phyloP scores from a whole-genome alignment of 2,329 filamentous ascomycete species.

The Calonectria pseudoreteaudii region DNA sequence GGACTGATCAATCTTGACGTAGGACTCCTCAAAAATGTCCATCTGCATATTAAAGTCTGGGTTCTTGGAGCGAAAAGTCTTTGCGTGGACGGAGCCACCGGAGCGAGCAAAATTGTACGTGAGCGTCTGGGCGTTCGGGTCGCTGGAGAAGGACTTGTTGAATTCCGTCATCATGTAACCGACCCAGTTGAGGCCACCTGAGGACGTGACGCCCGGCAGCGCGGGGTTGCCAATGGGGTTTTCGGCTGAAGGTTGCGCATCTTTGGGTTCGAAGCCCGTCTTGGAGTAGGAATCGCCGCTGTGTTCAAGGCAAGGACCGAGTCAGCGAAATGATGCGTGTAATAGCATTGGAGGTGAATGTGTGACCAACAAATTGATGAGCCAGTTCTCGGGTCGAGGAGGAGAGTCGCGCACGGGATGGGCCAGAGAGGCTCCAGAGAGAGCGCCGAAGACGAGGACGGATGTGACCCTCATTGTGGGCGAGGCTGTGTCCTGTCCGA shows the following conservation, averaged over 20 bases:
- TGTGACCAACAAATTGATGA: background rate
- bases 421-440: background rate
- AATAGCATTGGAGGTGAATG: background rate
- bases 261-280: background rate
- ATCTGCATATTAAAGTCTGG: conserved; percentile 5
- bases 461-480: background rate
- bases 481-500: background rate
- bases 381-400: background rate
- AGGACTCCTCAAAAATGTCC: background rate
- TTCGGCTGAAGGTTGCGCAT: background rate
- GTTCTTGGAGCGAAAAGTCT: conserved; percentile 6
- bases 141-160: conserved; percentile 6
- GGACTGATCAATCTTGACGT: background rate
- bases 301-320: background rate
- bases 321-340: background rate
- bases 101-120: background rate
- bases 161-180: conserved; percentile 13
- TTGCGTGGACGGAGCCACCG: background rate
- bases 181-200: conserved; percentile 12
- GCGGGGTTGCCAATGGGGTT: conserved; percentile 11
- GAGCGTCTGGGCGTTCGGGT: conserved; percentile 1
- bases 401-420: background rate
- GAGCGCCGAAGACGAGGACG: background rate
- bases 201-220: background rate
- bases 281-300: conserved; percentile 10